Percentiles rank a stretch among this genome's conserved stretches.
Evolutionary conservation across 305 asterid species (phyloP).

Genomic region (Striga hermonthica): DNA sequence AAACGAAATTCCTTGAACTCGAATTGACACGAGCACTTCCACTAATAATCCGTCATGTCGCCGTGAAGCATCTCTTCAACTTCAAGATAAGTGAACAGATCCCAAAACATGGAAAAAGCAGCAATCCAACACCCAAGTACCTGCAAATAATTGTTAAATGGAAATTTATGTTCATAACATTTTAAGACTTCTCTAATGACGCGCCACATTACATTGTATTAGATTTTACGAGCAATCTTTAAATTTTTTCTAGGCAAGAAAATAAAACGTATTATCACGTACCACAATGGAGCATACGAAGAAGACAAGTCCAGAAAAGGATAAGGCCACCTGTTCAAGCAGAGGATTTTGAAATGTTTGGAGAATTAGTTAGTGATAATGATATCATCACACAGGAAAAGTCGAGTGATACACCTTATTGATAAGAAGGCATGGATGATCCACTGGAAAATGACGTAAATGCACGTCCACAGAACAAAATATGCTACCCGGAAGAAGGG

Average conservation of each 20-base stretch:
- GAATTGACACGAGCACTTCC: background rate
- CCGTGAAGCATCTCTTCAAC: slow-evolving; percentile 39
- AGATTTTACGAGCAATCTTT: no score
- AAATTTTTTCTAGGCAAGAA: background rate
- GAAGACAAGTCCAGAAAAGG: slow-evolving; percentile 74
- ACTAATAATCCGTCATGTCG: slow-evolving; percentile 36
- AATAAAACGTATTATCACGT: slow-evolving; percentile 23
- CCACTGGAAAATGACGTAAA: slow-evolving; percentile 79
- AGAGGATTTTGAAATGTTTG: slow-evolving; percentile 5
- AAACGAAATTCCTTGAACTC: background rate
- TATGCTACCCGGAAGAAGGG: slow-evolving; percentile 89
- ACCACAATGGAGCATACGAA: slow-evolving; percentile 72
- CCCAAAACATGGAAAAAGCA: slow-evolving; percentile 57
- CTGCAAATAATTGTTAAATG: slow-evolving; percentile 35
- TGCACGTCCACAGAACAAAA: slow-evolving; percentile 67
- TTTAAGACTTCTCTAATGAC: no score
- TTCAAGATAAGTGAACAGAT: slow-evolving; percentile 40
- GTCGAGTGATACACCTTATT: slow-evolving; percentile 47
- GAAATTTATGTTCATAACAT: no score
- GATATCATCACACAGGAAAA: background rate
- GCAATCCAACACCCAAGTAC: slow-evolving; percentile 58
- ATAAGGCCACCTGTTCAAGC: slow-evolving; percentile 83
- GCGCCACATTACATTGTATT: no score
- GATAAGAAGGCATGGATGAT: slow-evolving; percentile 65
- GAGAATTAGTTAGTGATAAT: slow-evolving; percentile 6